Conservation (phyloP, 148 eudicot species). For the Chenopodium quinoa region DNA sequence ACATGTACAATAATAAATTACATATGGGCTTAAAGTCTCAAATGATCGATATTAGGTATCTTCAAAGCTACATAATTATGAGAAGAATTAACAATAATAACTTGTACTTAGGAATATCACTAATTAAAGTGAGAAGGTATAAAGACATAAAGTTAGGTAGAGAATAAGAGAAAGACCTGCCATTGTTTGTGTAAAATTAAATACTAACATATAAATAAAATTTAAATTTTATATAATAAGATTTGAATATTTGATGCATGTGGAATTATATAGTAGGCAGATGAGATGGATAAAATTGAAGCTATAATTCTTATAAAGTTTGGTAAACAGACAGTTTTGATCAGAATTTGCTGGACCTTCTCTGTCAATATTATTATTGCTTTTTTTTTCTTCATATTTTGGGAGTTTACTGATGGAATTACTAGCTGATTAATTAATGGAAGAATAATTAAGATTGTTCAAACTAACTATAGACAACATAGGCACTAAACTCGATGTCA, state of each 20-base stretch:
- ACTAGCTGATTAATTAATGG: background rate
- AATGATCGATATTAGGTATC: background rate
- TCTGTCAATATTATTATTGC: background rate
- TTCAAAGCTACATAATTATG: background rate
- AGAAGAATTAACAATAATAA: background rate
- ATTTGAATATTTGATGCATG: constrained; percentile 14
- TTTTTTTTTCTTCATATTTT: background rate
- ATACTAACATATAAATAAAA: background rate
- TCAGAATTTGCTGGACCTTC: constrained; percentile 22
- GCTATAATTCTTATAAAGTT: constrained; percentile 6
- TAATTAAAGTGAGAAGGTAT: constrained; percentile 13
- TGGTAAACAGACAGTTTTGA: constrained; percentile 23
- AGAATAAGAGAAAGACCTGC: constrained; percentile 5
- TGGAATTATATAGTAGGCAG: constrained; percentile 8
- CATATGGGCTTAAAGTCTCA: background rate
- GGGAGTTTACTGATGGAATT: background rate
- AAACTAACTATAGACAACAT: background rate
- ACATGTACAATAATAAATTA: no score
- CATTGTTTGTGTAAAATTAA: constrained; percentile 4
- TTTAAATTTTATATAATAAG: background rate
- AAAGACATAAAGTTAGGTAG: constrained; percentile 26
- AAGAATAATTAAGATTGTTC: background rate
- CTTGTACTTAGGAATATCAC: background rate
- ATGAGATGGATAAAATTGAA: constrained; percentile 6
- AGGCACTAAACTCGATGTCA: background rate